A percentile compares a stretch with the other conserved stretches of the same genome.
phyloP scores from a whole-genome alignment of 306 rosid species.

The Castanea mollissima region DNA sequence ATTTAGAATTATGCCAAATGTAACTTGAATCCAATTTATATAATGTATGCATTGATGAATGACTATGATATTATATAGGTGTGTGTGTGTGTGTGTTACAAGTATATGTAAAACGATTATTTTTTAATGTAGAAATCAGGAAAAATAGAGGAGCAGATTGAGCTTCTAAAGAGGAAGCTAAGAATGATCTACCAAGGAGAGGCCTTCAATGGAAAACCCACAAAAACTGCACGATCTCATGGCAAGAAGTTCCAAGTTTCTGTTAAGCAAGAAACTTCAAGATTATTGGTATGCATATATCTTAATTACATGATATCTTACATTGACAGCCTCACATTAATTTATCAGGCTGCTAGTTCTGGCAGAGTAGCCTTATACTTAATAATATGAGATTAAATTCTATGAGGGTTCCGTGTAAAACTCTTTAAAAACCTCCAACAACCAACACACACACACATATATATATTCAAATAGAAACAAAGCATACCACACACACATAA shows the following conservation, averaged over 20 bases:
- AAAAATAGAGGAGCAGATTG: constrained; percentile 77
- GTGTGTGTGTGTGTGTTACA: neutral
- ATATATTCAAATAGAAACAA: no score
- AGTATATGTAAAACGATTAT: neutral
- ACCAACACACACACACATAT: no score
- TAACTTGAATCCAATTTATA: no score
- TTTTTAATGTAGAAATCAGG: constrained; percentile 65
- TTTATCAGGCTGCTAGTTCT: neutral
- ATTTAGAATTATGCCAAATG: rapidly evolving
- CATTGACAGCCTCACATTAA: neutral
- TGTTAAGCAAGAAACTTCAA: constrained; percentile 82
- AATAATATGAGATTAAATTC: no score
- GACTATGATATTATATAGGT: neutral
- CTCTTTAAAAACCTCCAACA: no score
- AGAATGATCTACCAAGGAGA: constrained; percentile 70
- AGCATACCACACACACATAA: no score
- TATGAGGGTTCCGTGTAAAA: no score
- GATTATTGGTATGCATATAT: constrained; percentile 60
- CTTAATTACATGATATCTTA: neutral
- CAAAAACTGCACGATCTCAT: constrained; percentile 89
- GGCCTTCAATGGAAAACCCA: constrained; percentile 80
- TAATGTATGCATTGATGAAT: no score
- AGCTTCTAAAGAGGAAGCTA: constrained; percentile 69
- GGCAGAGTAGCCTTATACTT: no score
- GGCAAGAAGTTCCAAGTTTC: constrained; percentile 92